Evolutionary conservation across 176 grass and related monocot species (phyloP).

Genomic region (Oryza officinalis): DNA sequence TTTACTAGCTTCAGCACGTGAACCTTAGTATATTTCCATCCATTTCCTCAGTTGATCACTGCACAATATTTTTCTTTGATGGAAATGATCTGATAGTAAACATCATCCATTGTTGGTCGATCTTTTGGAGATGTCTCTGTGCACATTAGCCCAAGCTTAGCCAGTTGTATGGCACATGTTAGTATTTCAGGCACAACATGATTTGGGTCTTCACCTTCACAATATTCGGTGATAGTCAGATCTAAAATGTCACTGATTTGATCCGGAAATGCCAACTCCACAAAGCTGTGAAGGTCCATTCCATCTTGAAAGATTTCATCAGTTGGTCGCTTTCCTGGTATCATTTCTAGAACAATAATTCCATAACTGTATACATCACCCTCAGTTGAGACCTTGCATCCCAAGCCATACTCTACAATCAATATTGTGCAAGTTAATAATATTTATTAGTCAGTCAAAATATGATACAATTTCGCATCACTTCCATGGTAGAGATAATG

Average conservation of each 20-base stretch:
- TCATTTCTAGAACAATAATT: slow-evolving; percentile 27
- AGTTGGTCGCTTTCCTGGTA: neutral
- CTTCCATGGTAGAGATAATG: neutral
- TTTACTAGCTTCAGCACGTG: too few species aligned
- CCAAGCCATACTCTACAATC: slow-evolving; percentile 41
- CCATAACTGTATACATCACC: slow-evolving; percentile 39
- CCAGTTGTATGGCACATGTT: neutral
- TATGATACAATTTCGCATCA: too few species aligned
- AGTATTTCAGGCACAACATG: neutral
- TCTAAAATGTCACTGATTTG: slow-evolving; percentile 11
- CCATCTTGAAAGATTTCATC: neutral
- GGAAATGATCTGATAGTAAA: neutral
- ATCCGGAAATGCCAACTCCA: neutral
- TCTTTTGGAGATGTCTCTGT: neutral
- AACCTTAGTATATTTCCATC: too few species aligned
- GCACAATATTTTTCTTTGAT: neutral
- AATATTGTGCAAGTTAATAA: too few species aligned
- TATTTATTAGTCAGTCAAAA: too few species aligned
- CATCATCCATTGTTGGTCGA: slow-evolving; percentile 2
- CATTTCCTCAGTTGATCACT: neutral
- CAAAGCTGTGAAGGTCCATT: neutral
- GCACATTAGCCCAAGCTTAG: slow-evolving; percentile 32
- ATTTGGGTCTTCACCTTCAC: neutral
- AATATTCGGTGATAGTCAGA: neutral
- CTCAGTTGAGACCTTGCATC: slow-evolving; percentile 8